Base-by-base conservation (phyloP, 2,329 filamentous ascomycete genomes). In the Nemania abortiva region DNA sequence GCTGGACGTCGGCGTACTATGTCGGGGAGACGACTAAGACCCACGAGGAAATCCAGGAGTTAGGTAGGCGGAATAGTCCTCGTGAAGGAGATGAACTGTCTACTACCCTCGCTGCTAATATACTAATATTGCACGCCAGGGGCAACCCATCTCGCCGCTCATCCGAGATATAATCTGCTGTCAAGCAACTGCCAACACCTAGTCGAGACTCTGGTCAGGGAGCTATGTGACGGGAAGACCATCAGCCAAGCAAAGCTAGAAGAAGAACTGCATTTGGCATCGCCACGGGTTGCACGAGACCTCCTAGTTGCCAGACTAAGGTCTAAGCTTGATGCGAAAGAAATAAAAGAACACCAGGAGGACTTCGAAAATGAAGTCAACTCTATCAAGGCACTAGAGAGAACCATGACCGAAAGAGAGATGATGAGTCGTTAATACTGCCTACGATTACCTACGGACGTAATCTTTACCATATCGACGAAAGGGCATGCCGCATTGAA, bases 131-230 rank as follows among this genome's bases (percentile, higher is more conserved):
- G 15, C 1, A 9, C 24, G 24, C 1, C 11, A 66, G 53, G 52
- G 6, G 18, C 58, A 18, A 67, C 70, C 9, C 76, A 77, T 58
- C 76, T 78, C 70, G 56, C 72, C 6, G 61, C 74, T n/a, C 73
- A 79, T 47, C 78, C 78, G 13, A 74, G 74, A 29, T 79, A 80
- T 53, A 74, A 77, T 24, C 70, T 79, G 10, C 68, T 79, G 7
- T 72, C 74, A 31, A 78, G 74, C 61, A 80, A 79, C 66, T 79
- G 78, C 50, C 77, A 80, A 64, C 74, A 78, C 60, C 54, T 79
- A 63, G 77, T 74, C 2, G 78, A 79, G 66, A 74, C 65, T 18
- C 74, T 80, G 1, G 77, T 80, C 49, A 73, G 69, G 53, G 68
- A 77, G 22, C 57, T 79, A 6, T 80, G 78, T 60, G 63, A 79